phyloP scores from a whole-genome alignment of 352 stramenopile species.

The Phytophthora podocarpi region DNA sequence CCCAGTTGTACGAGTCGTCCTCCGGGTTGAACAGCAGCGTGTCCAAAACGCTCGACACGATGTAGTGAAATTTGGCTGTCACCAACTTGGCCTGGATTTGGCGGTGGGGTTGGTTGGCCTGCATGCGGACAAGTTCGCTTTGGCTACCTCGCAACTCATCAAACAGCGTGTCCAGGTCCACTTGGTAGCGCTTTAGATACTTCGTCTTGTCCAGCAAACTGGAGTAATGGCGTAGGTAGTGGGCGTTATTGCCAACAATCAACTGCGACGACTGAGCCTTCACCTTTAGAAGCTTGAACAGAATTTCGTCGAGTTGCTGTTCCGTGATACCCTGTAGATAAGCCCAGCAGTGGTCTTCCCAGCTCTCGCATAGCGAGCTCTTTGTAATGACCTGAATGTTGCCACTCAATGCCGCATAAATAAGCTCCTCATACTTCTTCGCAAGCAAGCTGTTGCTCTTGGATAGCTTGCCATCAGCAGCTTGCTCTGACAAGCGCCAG shows the following conservation, averaged over 20 bases:
- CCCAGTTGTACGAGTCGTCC: constrained; percentile 69
- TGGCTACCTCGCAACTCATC: constrained; percentile 71
- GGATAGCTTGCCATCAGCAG: constrained; percentile 43
- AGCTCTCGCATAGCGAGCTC: constrained; percentile 75
- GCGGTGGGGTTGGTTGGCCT: constrained; percentile 73
- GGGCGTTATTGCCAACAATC: constrained; percentile 67
- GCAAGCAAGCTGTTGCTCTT: constrained; percentile 69
- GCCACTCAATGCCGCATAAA: constrained; percentile 82
- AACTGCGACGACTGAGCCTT: constrained; percentile 80
- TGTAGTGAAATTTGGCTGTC: constrained; percentile 75
- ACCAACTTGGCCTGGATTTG: constrained; percentile 85
- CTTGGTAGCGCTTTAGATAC: constrained; percentile 75
- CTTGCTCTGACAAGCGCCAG: constrained; percentile 78
- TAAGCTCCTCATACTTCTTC: constrained; percentile 77
- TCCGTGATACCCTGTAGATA: constrained; percentile 74
- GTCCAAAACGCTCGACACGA: constrained; percentile 72
- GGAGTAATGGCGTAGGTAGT: constrained; percentile 62
- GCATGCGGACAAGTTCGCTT: constrained; percentile 63
- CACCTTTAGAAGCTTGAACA: constrained; percentile 73
- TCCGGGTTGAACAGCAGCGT: constrained; percentile 51
- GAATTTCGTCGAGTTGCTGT: constrained; percentile 70
- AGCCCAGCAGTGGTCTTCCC: constrained; percentile 89
- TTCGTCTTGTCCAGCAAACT: constrained; percentile 73
- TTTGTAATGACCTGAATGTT: constrained; percentile 69
- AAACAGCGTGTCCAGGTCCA: constrained; percentile 76